Conservation (phyloP, 1,284 basidiomycete genomes). For the Chalciporus piperatoides region DNA sequence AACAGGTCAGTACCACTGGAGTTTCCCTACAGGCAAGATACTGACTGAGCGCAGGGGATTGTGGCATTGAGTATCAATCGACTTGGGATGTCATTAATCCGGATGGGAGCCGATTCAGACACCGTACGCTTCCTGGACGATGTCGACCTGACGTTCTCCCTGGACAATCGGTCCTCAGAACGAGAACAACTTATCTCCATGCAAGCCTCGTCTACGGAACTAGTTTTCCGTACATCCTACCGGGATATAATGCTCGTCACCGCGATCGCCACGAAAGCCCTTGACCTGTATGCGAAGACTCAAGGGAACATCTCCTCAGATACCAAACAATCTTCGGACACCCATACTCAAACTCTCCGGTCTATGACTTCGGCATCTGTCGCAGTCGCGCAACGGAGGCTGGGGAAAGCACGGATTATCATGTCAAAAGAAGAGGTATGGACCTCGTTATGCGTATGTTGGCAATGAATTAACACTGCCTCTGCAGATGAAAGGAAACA, state of each 20-base stretch:
- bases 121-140: constrained; percentile 93
- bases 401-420: constrained; percentile 59
- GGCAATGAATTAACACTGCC: constrained; percentile 1
- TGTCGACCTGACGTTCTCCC: constrained; percentile 82
- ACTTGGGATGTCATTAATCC: constrained; percentile 92
- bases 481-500: constrained; percentile 69
- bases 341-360: constrained; percentile 3
- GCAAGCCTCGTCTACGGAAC: constrained; percentile 77
- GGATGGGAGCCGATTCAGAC: constrained; percentile 85
- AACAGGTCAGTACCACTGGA: constrained; percentile 59
- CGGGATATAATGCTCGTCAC: constrained; percentile 91
- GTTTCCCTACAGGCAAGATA: constrained; percentile 2
- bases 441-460: background rate
- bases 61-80: constrained; percentile 79
- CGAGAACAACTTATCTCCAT: constrained; percentile 81
- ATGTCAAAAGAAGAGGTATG: constrained; percentile 79
- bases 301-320: constrained; percentile 22
- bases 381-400: constrained; percentile 29
- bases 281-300: constrained; percentile 50
- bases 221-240: constrained; percentile 91
- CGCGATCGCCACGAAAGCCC: constrained; percentile 85
- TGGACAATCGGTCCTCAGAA: constrained; percentile 78
- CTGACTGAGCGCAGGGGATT: constrained; percentile 55
- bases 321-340: constrained; percentile 9
- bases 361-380: constrained; percentile 9